Base-by-base conservation (phyloP, 2,329 filamentous ascomycete genomes). In the Raffaelea albimanens region DNA sequence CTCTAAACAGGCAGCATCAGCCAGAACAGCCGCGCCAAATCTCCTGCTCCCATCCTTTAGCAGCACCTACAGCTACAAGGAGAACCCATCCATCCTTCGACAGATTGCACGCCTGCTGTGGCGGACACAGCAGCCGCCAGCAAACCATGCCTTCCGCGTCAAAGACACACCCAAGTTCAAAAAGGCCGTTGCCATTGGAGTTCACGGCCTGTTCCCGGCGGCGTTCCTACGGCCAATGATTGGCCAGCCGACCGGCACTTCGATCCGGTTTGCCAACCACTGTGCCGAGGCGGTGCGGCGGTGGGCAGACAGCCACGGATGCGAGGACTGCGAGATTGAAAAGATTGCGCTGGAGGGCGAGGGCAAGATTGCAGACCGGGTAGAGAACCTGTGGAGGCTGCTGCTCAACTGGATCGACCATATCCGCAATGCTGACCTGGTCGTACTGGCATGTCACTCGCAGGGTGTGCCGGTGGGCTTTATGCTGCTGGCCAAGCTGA, bases 311-410 rank as follows among this genome's bases (percentile, higher is more conserved):
- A 71, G 71, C 13, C 79, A 87, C 54, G 83, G 85, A 1, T 88
- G 83, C 51, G 68, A 73, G 2, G 85, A 89, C 52, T 82, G 78
- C 52, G 85, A 94, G 56, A 87, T 98, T 47, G 89, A 96, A 59
- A 96, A 94, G 61, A 86, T 97, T 14, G 88, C 91, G 1, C 74
- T 98, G 1, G 93, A 98, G 66, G 91, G 91, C 20, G 93, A 98
- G 65, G 93, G 93, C 21, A 88, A 87, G 61, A 93, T 98, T 42
- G 78, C 78, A 3, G 90, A 97, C 53, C 78, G 93, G 7, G 88
- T 97, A 1, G 86, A 94, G 51, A 86, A 94, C 36, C 69, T 98
- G 7, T 98, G 93, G 93, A 95, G 91, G 64, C 73, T 97, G 10
- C 72, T 98, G 47, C 73, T 96, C 23, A 96, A 96, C 63, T 95